Evolutionary conservation across 2,329 filamentous ascomycete genomes (phyloP).

Genomic region (Helotiales sp.): DNA sequence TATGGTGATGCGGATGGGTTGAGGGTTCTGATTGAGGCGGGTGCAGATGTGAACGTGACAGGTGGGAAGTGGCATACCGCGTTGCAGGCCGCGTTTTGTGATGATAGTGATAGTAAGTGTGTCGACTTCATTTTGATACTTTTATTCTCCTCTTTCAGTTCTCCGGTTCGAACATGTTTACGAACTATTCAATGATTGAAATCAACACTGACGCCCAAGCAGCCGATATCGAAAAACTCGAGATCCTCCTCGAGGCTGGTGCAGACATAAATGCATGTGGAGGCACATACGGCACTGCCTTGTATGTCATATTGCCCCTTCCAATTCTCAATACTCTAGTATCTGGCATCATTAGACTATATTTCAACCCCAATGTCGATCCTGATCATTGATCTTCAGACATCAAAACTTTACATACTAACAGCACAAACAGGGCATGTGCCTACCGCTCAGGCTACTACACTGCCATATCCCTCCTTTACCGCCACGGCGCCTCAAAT

Average conservation of each 20-base stretch:
- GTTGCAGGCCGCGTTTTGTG: background rate
- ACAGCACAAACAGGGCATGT: no score
- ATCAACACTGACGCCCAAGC: background rate
- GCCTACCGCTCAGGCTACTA: constrained; percentile 6
- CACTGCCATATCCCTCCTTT: background rate
- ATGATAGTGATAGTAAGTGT: background rate
- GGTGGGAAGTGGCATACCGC: constrained; percentile 5
- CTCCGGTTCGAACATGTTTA: no score
- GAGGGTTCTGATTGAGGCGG: constrained; percentile 1
- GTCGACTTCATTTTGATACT: background rate
- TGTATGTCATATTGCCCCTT: no score
- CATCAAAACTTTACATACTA: no score
- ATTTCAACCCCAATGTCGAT: no score
- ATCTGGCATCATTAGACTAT: no score
- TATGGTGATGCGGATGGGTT: background rate
- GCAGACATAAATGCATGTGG: constrained; percentile 5
- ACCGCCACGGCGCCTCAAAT: constrained; percentile 1
- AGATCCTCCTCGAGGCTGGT: constrained; percentile 1
- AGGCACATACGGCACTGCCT: background rate
- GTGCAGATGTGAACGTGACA: constrained; percentile 2
- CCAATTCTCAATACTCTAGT: no score
- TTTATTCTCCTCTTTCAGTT: background rate
- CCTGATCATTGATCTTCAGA: no score
- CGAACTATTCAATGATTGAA: background rate
- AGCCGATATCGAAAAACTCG: background rate